Evolutionary conservation across 2,329 filamentous ascomycete genomes (phyloP).

Genomic region (Paecilomyces variotii): DNA sequence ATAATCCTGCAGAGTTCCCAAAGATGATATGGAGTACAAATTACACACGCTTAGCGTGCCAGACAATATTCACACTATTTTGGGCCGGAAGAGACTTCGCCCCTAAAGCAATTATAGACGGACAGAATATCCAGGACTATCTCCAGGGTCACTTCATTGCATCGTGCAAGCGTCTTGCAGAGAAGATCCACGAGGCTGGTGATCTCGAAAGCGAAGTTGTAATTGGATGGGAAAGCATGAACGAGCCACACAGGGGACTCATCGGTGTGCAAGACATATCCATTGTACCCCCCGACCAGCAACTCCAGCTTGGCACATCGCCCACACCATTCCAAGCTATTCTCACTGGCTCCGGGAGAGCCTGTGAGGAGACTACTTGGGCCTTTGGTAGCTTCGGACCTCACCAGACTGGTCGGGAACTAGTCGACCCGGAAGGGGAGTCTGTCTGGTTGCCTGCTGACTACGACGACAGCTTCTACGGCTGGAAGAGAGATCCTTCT

Average conservation of each 20-base stretch:
- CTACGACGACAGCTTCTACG: slow-evolving; percentile 80
- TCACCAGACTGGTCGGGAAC: slow-evolving; percentile 72
- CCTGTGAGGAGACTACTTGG: slow-evolving; percentile 85
- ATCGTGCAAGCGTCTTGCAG: slow-evolving; percentile 73
- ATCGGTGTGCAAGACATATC: slow-evolving; percentile 76
- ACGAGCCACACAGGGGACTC: slow-evolving; percentile 86
- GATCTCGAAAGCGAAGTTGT: slow-evolving; percentile 76
- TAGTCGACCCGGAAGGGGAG: slow-evolving; percentile 83
- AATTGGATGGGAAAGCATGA: slow-evolving; percentile 93
- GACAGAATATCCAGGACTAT: slow-evolving; percentile 93
- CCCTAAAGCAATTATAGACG: slow-evolving; percentile 91
- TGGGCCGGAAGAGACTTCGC: slow-evolving; percentile 87
- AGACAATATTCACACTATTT: slow-evolving; percentile 90
- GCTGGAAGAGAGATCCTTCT: slow-evolving; percentile 75
- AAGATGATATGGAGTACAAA: slow-evolving; percentile 99
- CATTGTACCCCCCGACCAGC: slow-evolving; percentile 75
- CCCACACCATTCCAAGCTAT: slow-evolving; percentile 94
- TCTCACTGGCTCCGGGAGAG: slow-evolving; percentile 79
- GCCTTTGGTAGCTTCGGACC: slow-evolving; percentile 90
- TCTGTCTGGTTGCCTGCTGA: slow-evolving; percentile 74
- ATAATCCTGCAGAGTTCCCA: slow-evolving; percentile 74
- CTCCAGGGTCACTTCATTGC: slow-evolving; percentile 77
- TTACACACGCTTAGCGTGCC: slow-evolving; percentile 77
- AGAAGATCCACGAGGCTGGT: slow-evolving; percentile 79
- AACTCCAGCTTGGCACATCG: slow-evolving; percentile 83